phyloP scores from a whole-genome alignment of 2,329 filamentous ascomycete species.

The Seiridium cupressi region DNA sequence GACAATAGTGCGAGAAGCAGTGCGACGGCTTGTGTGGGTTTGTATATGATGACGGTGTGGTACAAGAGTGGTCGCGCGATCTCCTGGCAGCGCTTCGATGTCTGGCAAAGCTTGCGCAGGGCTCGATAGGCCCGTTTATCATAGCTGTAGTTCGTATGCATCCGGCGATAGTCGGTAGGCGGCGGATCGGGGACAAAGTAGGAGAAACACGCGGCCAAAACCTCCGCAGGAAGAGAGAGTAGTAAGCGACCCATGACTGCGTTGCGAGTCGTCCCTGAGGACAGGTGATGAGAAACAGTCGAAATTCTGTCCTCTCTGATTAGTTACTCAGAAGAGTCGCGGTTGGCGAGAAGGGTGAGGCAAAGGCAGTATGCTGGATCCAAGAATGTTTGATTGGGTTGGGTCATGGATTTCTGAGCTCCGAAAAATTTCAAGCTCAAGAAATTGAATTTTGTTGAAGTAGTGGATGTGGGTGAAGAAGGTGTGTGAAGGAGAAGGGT shows the following conservation, averaged over 20 bases:
- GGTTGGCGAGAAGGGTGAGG: no score
- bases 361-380: no score
- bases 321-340: no score
- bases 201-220: not conserved
- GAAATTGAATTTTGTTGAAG: no score
- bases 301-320: no score
- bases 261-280: not conserved
- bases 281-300: not conserved
- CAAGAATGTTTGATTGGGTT: no score
- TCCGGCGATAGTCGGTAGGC: not conserved
- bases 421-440: no score
- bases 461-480: no score
- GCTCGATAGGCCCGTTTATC: not conserved
- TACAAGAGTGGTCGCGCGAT: not conserved
- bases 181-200: not conserved
- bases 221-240: not conserved
- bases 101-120: not conserved
- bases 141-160: not conserved
- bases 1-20: not conserved
- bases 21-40: not conserved
- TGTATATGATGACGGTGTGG: not conserved
- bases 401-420: no score
- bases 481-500: no score
- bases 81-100: not conserved
- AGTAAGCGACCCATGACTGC: not conserved